These are phyloP conservation scores for Colletotrichum scovillei DNA, from an alignment of 2,329 filamentous ascomycete genomes.

Conservation along the genomic window DNA sequence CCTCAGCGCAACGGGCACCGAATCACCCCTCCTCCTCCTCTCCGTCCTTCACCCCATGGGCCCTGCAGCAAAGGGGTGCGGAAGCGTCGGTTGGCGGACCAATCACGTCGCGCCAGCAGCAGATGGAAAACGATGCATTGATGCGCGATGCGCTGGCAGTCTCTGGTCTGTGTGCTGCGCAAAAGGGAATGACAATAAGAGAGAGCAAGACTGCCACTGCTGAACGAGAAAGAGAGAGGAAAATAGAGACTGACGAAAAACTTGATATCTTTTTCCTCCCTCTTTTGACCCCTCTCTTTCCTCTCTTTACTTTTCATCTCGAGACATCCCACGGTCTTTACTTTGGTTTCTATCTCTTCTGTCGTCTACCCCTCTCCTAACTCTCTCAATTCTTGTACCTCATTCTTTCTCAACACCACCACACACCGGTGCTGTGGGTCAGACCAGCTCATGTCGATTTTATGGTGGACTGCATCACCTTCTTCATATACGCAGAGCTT, in stretches of 20 bases:
- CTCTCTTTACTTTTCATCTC: neutral
- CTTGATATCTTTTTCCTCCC: neutral
- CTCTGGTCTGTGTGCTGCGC: conserved; percentile 52
- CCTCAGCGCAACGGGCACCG: neutral
- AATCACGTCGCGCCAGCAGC: conserved; percentile 25
- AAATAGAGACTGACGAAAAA: conserved; percentile 1
- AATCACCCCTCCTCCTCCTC: neutral
- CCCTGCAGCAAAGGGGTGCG: conserved; percentile 6
- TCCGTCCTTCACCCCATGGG: neutral
- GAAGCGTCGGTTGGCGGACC: conserved; percentile 29
- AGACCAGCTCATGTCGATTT: neutral
- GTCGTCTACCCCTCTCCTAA: neutral
- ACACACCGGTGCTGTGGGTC: neutral
- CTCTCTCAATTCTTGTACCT: neutral
- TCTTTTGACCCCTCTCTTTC: neutral
- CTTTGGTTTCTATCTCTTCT: neutral
- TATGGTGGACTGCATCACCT: neutral
- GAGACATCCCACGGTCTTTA: neutral
- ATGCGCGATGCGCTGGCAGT: conserved; percentile 40
- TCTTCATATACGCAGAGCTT: neutral
- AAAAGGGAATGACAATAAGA: conserved; percentile 31
- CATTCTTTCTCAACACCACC: neutral
- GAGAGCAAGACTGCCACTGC: neutral
- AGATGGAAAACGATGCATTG: conserved; percentile 24
- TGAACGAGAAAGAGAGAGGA: neutral